A percentile compares a stretch with the other conserved stretches of the same genome.
Conservation (phyloP, 805 yeast genomes). For the Hanseniaspora clermontiae region DNA sequence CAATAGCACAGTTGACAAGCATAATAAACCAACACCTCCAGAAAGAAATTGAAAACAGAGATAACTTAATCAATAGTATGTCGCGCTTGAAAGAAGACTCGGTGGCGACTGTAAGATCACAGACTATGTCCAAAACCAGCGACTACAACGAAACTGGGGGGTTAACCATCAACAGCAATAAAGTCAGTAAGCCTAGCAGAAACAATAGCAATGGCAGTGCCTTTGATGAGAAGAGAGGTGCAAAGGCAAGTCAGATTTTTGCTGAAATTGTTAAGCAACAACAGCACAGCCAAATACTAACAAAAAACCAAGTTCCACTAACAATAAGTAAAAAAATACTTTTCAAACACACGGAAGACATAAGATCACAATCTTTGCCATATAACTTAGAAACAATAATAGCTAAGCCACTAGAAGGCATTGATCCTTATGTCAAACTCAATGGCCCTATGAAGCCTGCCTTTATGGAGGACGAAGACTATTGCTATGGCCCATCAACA, state of each 20-base stretch:
- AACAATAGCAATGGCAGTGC: neutral
- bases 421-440: neutral
- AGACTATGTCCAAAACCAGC: constrained; percentile 2
- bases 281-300: neutral
- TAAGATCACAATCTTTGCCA: constrained; percentile 4
- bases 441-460: neutral
- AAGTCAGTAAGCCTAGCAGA: neutral
- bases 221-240: constrained; percentile 5
- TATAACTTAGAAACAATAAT: neutral
- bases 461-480: neutral
- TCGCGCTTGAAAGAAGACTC: neutral
- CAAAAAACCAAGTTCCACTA: neutral
- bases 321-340: neutral
- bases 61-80: neutral
- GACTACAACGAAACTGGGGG: neutral
- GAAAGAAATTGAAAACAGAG: constrained; percentile 5
- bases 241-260: constrained; percentile 2
- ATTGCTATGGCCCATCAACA: neutral
- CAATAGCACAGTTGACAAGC: neutral
- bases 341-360: neutral
- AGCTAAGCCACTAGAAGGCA: neutral
- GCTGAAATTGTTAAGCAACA: constrained; percentile 4
- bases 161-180: neutral
- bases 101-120: neutral
- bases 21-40: neutral